A percentile compares a stretch with the other conserved stretches of the same genome.
Evolutionary conservation across 2,329 filamentous ascomycete genomes (phyloP).

Genomic region (Ceratocystis huliohia): DNA sequence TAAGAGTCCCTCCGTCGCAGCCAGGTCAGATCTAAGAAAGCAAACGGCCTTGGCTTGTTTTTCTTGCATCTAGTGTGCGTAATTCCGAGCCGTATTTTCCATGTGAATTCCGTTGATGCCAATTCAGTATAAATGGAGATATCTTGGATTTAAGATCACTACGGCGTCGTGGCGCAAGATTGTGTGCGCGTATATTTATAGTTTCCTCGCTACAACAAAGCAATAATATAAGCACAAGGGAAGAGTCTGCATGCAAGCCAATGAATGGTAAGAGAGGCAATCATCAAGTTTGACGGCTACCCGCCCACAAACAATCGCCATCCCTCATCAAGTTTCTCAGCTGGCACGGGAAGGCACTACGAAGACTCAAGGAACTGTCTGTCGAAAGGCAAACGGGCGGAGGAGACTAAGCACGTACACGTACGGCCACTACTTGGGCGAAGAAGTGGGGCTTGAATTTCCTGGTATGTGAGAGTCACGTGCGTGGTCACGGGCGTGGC

Average conservation of each 20-base stretch:
- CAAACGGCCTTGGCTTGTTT: neutral
- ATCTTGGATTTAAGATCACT: neutral
- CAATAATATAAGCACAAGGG: neutral
- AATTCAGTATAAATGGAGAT: neutral
- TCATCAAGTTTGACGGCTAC: too few species aligned
- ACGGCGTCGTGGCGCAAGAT: neutral
- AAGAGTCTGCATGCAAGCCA: neutral
- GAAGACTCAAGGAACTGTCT: too few species aligned
- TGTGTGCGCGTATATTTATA: neutral
- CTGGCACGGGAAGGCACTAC: too few species aligned
- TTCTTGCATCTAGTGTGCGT: neutral
- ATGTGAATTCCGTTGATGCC: neutral
- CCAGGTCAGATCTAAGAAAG: neutral
- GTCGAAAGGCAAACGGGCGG: too few species aligned
- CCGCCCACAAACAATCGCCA: too few species aligned
- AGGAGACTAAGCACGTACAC: too few species aligned
- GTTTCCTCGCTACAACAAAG: neutral
- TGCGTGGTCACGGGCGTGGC: neutral
- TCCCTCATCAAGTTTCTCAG: too few species aligned
- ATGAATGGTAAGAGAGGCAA: neutral
- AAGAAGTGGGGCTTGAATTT: neutral
- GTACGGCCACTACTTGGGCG: too few species aligned
- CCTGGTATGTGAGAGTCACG: neutral
- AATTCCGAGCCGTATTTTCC: neutral
- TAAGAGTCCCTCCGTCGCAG: neutral